A percentile compares a stretch with the other conserved stretches of the same genome.
Evolutionary conservation across 1,139 yeast species (phyloP).

Genomic region (Lodderomyces oxycetoniae): DNA sequence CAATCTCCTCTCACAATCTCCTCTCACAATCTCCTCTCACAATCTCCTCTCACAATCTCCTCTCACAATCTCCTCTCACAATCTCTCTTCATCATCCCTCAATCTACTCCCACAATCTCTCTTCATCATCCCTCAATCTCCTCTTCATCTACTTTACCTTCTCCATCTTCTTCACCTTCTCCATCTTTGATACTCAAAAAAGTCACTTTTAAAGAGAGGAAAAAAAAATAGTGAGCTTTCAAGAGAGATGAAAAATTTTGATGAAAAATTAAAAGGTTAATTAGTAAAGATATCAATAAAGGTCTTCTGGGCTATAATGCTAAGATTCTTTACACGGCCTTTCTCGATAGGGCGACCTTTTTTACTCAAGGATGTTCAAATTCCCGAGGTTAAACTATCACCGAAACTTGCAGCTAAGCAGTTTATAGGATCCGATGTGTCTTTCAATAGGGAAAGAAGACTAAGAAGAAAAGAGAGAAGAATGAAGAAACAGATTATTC

Average conservation of each 20-base stretch:
- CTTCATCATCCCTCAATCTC: too few species aligned
- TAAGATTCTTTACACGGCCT: slow-evolving; percentile 17
- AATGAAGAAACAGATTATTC: slow-evolving; percentile 39
- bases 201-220: background rate
- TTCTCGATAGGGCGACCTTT: slow-evolving; percentile 18
- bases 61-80: too few species aligned
- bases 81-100: too few species aligned
- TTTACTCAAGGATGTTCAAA: slow-evolving; percentile 7
- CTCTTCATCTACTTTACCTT: background rate
- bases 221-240: too few species aligned
- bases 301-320: slow-evolving; percentile 14
- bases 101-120: too few species aligned
- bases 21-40: too few species aligned
- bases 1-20: too few species aligned
- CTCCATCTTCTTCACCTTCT: background rate
- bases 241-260: slow-evolving; percentile 1
- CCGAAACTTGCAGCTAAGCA: slow-evolving; percentile 34
- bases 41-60: too few species aligned
- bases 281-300: background rate
- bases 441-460: slow-evolving; percentile 32
- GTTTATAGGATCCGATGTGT: slow-evolving; percentile 22
- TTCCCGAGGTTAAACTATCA: slow-evolving; percentile 8
- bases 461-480: slow-evolving; percentile 40
- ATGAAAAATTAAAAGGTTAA: background rate
- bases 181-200: background rate